These are phyloP conservation scores for Leptographium wingfieldii DNA, from an alignment of 2,329 filamentous ascomycete genomes.

Conservation along the genomic window DNA sequence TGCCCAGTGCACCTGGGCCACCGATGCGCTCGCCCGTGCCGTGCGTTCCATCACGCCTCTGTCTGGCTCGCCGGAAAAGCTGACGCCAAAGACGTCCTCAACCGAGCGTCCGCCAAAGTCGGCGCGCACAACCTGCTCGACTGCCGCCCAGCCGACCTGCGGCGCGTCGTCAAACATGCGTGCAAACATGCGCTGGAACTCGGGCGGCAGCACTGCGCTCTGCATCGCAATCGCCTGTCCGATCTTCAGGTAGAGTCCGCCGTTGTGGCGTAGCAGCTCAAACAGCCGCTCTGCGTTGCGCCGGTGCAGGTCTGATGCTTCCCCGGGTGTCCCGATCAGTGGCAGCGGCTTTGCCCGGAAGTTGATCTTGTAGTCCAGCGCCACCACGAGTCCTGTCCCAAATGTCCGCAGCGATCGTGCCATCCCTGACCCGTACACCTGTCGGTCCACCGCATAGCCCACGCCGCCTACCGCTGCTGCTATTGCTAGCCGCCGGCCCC, in stretches of 20 bases:
- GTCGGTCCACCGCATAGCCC: constrained; percentile 56
- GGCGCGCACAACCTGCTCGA: constrained; percentile 72
- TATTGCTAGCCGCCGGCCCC: constrained; percentile 60
- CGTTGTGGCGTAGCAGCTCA: constrained; percentile 70
- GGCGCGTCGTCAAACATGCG: constrained; percentile 97
- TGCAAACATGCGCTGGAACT: constrained; percentile 93
- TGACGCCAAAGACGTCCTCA: constrained; percentile 87
- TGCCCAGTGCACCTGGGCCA: constrained; percentile 96
- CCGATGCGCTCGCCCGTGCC: constrained; percentile 68
- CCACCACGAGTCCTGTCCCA: constrained; percentile 62
- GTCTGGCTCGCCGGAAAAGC: constrained; percentile 56
- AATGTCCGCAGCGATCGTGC: constrained; percentile 75
- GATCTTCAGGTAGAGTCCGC: constrained; percentile 92
- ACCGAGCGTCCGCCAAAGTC: constrained; percentile 76
- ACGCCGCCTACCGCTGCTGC: constrained; percentile 45
- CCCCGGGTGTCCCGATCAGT: constrained; percentile 30
- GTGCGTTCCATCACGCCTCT: constrained; percentile 49
- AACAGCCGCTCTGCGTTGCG: constrained; percentile 78
- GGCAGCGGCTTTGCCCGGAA: constrained; percentile 66
- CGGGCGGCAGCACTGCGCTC: constrained; percentile 79
- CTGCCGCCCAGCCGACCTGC: constrained; percentile 77
- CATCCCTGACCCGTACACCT: constrained; percentile 68
- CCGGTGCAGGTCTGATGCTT: constrained; percentile 65
- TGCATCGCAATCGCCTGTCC: constrained; percentile 99
- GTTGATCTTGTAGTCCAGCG: constrained; percentile 92